Evolutionary conservation across 345 rosid genomes (phyloP).

Genomic region (Bretschneidera sinensis): DNA sequence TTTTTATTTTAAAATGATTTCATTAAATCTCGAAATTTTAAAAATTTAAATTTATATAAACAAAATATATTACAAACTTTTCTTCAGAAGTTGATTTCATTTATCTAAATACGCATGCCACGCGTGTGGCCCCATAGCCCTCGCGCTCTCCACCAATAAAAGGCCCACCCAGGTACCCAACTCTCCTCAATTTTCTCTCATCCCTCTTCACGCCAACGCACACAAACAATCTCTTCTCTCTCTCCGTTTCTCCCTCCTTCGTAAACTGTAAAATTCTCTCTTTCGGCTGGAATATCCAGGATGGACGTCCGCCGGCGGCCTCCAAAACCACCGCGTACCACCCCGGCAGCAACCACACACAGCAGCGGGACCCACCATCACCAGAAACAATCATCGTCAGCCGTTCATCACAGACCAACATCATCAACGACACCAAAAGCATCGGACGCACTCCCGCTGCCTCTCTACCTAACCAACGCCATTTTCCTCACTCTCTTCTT

Average conservation of each 20-base stretch:
- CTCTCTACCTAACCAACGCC: conserved; percentile 69
- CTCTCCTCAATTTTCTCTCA: not conserved
- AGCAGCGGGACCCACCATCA: conserved; percentile 9
- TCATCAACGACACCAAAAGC: conserved; percentile 35
- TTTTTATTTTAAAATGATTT: too few relatives aligned
- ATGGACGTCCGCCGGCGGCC: conserved; percentile 59
- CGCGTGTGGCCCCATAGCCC: conserved; percentile 2
- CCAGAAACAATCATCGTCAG: not conserved
- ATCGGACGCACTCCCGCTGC: conserved; percentile 81
- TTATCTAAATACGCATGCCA: not conserved
- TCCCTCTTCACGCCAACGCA: conserved; percentile 20
- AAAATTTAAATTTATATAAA: too few relatives aligned
- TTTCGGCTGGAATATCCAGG: conserved; percentile 12
- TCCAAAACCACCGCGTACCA: conserved; percentile 19
- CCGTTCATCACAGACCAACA: conserved; percentile 2
- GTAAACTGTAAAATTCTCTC: not conserved
- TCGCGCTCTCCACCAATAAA: conserved; percentile 21
- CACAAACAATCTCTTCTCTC: not conserved
- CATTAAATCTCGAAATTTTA: too few relatives aligned
- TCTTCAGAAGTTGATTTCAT: too few relatives aligned
- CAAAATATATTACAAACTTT: too few relatives aligned
- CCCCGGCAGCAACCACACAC: not conserved
- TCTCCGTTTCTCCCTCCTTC: too few relatives aligned
- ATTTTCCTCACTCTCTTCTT: conserved; percentile 87
- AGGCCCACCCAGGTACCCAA: too few relatives aligned